Evolutionary conservation across 306 rosid species (phyloP), one percentile per base, ranked within the genome.

Genomic region (Trifolium subterraneum): DNA sequence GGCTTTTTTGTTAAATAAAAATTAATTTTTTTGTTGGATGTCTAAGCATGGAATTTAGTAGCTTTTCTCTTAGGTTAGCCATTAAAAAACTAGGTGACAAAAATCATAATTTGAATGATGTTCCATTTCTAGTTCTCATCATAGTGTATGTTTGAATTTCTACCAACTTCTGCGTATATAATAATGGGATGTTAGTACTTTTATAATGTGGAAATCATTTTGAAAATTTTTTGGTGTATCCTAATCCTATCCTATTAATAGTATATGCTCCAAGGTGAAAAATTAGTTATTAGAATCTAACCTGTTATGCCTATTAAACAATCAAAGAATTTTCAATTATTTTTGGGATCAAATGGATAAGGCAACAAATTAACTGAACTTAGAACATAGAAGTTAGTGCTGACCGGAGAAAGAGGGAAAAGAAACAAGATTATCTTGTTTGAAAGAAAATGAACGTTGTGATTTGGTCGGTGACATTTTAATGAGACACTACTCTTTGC

Each of bases 401-500:
- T 54, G 14, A 54, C 15, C 61, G 2, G 29, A 20, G 29, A 54
- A 54, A 10, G 20, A 22, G 14, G 61, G 61, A 20, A 51, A 52
- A 18, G 60, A 52, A 52, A 52, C 6, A 35, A 38, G 3, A 44
- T 64, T 16, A 3, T 4, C 7, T 29, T 38, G 15, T 73, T 36
- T 47, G 27, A 29, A 29, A 68, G 20, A 15, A 77, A 47, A 23
- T 22, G 44, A 48, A 36, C 48, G 71, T 19, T 66, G 29, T 38
- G 50, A 38, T 60, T 11, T 63, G 91, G 91, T 16, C 88, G 84
- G 89, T 85, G 87, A 54, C 6, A 25, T 44, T 64, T 82, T 45
- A 80, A 73, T 69, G 58, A 47, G 22, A 1, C 12, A 3, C 13
- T 36, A 3, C 13, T 36, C 70, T 50, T 64, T 70, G 16, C 47